These are phyloP conservation scores for Gracilariopsis chorda DNA, from an alignment of 23 red algal species.

Conservation along the genomic window DNA sequence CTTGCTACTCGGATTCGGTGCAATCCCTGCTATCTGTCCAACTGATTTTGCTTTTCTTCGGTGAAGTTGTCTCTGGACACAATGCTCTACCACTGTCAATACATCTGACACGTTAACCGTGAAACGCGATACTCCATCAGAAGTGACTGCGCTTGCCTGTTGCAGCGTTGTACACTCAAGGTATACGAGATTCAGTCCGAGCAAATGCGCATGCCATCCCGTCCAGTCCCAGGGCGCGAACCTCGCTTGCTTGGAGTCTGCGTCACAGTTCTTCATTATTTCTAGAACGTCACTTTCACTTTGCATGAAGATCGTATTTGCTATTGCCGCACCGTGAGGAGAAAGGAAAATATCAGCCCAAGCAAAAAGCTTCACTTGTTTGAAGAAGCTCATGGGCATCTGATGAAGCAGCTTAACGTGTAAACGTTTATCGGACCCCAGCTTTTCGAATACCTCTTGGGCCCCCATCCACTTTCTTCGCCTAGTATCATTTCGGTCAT, in stretches of 20 bases:
- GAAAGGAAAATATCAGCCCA: constrained; percentile 25
- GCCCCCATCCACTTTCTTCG: constrained; percentile 12
- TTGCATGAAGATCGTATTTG: constrained; percentile 36
- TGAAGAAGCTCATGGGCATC: background rate
- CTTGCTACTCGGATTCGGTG: no score
- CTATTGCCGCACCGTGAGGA: constrained; percentile 15
- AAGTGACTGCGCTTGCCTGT: no score
- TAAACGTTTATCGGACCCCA: background rate
- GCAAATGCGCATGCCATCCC: constrained; percentile 31
- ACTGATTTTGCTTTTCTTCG: background rate
- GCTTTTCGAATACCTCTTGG: background rate
- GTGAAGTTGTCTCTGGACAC: constrained; percentile 14
- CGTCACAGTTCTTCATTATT: constrained; percentile 16
- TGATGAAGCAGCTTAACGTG: constrained; percentile 9
- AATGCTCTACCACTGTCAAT: background rate
- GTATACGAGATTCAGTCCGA: constrained; percentile 28
- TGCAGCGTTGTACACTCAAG: background rate
- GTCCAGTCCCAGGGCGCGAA: constrained; percentile 41
- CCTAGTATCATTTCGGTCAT: constrained; percentile 29
- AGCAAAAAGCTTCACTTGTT: constrained; percentile 21
- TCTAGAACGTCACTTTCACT: constrained; percentile 21
- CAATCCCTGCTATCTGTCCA: no score
- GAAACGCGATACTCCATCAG: background rate
- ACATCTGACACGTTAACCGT: background rate
- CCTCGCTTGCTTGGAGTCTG: background rate